A percentile compares a stretch with the other conserved stretches of the same genome.
Conservation (phyloP, 768 basidiomycete genomes). For the Multifurca ochricompacta region DNA sequence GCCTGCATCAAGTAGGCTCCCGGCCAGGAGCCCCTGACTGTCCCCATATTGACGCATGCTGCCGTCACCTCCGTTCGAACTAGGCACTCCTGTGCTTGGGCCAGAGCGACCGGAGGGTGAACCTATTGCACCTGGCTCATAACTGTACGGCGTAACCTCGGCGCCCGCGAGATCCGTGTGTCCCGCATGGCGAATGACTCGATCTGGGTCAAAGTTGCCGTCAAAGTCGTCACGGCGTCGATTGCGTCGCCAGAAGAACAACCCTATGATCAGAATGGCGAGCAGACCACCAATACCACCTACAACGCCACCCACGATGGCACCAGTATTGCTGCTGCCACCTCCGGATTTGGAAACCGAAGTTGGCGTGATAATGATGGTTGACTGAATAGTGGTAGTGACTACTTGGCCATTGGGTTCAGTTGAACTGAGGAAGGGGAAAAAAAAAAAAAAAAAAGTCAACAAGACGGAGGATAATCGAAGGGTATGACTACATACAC, state of each 20-base stretch:
- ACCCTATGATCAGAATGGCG: slow-evolving; percentile 23
- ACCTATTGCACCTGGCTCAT: slow-evolving; percentile 22
- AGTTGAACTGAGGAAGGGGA: slow-evolving; percentile 16
- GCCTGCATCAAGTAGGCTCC: slow-evolving; percentile 18
- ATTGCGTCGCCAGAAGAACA: slow-evolving; percentile 28
- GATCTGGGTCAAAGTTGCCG: slow-evolving; percentile 44
- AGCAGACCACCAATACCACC: slow-evolving; percentile 24
- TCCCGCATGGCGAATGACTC: slow-evolving; percentile 28
- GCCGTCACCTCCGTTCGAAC: too few relatives aligned
- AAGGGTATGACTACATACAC: background rate
- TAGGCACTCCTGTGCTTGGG: slow-evolving; percentile 4
- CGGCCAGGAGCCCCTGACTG: slow-evolving; percentile 22
- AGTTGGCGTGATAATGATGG: slow-evolving; percentile 22
- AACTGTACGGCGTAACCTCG: slow-evolving; percentile 19
- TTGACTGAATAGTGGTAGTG: slow-evolving; percentile 15
- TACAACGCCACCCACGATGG: slow-evolving; percentile 28
- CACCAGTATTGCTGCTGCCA: slow-evolving; percentile 18
- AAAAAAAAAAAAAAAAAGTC: too few relatives aligned
- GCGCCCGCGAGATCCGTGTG: slow-evolving; percentile 18
- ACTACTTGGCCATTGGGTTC: slow-evolving; percentile 7
- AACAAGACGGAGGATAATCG: background rate
- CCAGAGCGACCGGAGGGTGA: slow-evolving; percentile 16
- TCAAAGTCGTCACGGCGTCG: slow-evolving; percentile 37
- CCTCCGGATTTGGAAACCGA: slow-evolving; percentile 9
- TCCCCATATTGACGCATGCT: slow-evolving; percentile 27